Conservation (phyloP, 2,329 filamentous ascomycete genomes). For the Amylocarpus encephaloides region DNA sequence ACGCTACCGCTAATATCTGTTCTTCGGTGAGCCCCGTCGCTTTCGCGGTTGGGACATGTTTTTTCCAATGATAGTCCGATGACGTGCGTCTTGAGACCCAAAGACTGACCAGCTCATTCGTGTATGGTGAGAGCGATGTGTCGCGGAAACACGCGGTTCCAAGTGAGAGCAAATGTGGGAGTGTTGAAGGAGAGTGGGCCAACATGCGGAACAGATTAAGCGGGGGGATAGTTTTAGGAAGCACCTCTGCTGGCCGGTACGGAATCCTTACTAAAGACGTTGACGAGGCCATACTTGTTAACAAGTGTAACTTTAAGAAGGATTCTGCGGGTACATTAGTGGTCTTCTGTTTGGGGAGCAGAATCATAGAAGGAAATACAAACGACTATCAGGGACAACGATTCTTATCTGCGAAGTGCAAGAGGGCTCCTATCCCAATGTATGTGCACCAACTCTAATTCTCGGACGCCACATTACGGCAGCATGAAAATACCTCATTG, state of each 20-base stretch:
- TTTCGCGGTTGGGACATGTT: conserved; percentile 18
- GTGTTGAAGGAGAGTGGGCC: conserved; percentile 22
- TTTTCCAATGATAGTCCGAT: conserved; percentile 23
- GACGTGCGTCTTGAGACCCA: conserved; percentile 15
- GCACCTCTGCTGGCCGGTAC: conserved; percentile 17
- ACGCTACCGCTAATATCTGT: conserved; percentile 16
- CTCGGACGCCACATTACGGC: background rate
- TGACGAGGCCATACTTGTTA: conserved; percentile 13
- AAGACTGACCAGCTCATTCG: conserved; percentile 19
- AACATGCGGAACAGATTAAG: conserved; percentile 21
- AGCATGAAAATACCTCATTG: background rate
- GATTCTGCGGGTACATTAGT: background rate
- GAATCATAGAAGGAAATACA: background rate
- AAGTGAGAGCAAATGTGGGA: conserved; percentile 21
- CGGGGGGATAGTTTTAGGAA: conserved; percentile 19
- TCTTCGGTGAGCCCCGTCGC: conserved; percentile 13
- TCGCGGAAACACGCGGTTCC: conserved; percentile 23
- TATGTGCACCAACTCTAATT: background rate
- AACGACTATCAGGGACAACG: background rate
- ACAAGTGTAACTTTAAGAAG: background rate
- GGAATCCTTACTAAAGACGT: conserved; percentile 14
- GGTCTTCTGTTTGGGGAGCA: background rate
- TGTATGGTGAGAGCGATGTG: conserved; percentile 18
- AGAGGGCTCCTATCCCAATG: background rate
- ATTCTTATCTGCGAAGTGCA: conserved; percentile 3